Base-by-base conservation (phyloP, 108 stramenopile species). In the Skeletonema tropicum region DNA sequence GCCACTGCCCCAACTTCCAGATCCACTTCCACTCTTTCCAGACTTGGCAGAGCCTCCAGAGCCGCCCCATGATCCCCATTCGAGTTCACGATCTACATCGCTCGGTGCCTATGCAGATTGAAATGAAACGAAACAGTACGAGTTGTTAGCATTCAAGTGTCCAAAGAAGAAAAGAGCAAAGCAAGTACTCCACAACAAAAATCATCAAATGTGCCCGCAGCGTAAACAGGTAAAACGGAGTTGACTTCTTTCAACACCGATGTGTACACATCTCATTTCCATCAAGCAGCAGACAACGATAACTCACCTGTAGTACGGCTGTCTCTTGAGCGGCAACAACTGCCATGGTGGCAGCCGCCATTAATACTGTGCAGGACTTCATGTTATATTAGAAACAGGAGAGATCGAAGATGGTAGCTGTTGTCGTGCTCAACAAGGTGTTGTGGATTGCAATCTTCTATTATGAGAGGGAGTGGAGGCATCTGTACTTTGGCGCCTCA, bases 311-410 rank as follows among this genome's bases (percentile, higher is more conserved):
- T n/a, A 55, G 21, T n/a, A 25, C 23, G 52, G 52, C 52, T 6
- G 52, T 10, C 6, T 55, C 21, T 25, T 23, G 21, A 55, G 52
- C 52, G 9, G 6, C 23, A 6, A 55, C 52, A 23, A 11, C 19
- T 25, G 52, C 52, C 52, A 55, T 25, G 23, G 52, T 23, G 52
- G 52, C 52, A 55, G 23, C 52, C 23, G 23, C 23, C 52, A 55
- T 55, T 55, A 55, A 55, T 55, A 23, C 52, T 55, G 52, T 55
- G 52, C 52, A 55, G 8, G 52, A 55, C 52, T 55, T 55, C 52
- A 55, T 55, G 0, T 55, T 55, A 8, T 55, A 55, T 55, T 55
- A 0, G 23, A 0, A 55, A 25, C 52, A 55, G 23, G 23, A 55
- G 26, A 29, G 26, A 29, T 29, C 26, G 26, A 29, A 29, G 26